Conservation (phyloP, 2,329 filamentous ascomycete species). For the Cladosporium sp. region DNA sequence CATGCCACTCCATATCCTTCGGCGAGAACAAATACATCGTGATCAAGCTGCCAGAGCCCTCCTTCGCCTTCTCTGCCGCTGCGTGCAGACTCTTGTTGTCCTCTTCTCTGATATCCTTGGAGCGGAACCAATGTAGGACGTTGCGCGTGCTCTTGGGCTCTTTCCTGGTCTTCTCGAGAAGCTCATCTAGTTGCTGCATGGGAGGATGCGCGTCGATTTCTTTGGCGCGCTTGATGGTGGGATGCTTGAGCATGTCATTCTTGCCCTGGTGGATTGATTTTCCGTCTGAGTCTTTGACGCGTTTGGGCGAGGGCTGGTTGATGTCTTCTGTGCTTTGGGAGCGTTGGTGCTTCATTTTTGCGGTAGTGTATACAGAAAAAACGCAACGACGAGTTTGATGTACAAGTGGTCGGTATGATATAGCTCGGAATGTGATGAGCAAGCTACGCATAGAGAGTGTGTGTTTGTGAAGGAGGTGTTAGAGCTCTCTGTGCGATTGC, state of each 20-base stretch:
- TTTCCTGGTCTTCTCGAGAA: constrained; percentile 42
- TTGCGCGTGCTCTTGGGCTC: constrained; percentile 40
- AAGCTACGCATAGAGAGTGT: constrained; percentile 3
- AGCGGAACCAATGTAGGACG: constrained; percentile 54
- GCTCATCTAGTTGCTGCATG: constrained; percentile 43
- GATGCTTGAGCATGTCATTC: constrained; percentile 40
- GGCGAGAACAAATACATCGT: constrained; percentile 50
- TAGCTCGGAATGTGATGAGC: not conserved
- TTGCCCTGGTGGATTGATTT: constrained; percentile 1
- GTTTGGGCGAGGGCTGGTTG: constrained; percentile 51
- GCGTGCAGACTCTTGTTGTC: constrained; percentile 52
- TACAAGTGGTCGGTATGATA: not conserved
- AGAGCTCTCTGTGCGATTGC: not conserved
- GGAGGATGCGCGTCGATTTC: constrained; percentile 49
- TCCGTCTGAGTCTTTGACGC: constrained; percentile 50
- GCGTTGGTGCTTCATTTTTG: constrained; percentile 18
- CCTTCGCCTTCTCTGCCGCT: constrained; percentile 48
- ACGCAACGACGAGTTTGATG: not conserved
- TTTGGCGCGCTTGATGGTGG: constrained; percentile 52
- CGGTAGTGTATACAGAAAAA: not conserved
- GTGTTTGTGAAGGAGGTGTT: not conserved
- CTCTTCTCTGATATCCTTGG: constrained; percentile 52
- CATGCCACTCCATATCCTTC: constrained; percentile 53
- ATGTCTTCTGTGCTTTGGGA: constrained; percentile 22
- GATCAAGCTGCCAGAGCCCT: constrained; percentile 44